Conservation (phyloP, 306 rosid genomes). For the Albizia julibrissin region DNA sequence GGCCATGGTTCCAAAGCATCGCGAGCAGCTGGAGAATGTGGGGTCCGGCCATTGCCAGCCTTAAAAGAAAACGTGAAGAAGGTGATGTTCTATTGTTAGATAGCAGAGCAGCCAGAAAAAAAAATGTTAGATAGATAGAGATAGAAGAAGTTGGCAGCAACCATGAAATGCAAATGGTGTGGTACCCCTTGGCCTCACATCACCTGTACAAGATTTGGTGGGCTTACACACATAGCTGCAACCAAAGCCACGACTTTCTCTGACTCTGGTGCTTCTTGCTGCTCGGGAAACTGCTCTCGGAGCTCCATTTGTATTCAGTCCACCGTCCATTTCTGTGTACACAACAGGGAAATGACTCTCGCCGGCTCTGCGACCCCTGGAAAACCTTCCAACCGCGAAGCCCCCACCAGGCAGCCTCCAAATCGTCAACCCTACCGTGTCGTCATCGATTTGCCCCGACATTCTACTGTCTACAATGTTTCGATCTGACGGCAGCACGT, state of each 20-base stretch:
- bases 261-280: slow-evolving; percentile 62
- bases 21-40: slow-evolving; percentile 57
- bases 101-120: slow-evolving; percentile 14
- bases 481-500: slow-evolving; percentile 73
- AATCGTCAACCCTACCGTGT: slow-evolving; percentile 76
- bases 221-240: slow-evolving; percentile 25
- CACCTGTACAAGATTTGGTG: slow-evolving; percentile 36
- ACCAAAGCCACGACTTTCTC: slow-evolving; percentile 58
- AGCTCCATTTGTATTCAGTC: slow-evolving; percentile 55
- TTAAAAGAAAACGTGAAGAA: slow-evolving; percentile 94
- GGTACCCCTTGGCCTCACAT: slow-evolving; percentile 14
- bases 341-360: slow-evolving; percentile 80
- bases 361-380: slow-evolving; percentile 60
- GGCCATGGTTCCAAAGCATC: slow-evolving; percentile 55
- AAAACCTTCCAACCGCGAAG: slow-evolving; percentile 84
- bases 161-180: slow-evolving; percentile 27
- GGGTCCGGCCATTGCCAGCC: slow-evolving; percentile 91
- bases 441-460: slow-evolving; percentile 61
- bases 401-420: slow-evolving; percentile 96
- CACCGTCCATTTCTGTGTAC: slow-evolving; percentile 95
- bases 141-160: slow-evolving; percentile 35
- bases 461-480: slow-evolving; percentile 30
- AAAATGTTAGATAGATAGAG: slow-evolving; percentile 20
- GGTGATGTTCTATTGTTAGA: slow-evolving; percentile 93
- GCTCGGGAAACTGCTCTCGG: slow-evolving; percentile 49